phyloP scores from a whole-genome alignment of 495 filamentous ascomycete genomes.

The Hapsidospora chrysogenum region DNA sequence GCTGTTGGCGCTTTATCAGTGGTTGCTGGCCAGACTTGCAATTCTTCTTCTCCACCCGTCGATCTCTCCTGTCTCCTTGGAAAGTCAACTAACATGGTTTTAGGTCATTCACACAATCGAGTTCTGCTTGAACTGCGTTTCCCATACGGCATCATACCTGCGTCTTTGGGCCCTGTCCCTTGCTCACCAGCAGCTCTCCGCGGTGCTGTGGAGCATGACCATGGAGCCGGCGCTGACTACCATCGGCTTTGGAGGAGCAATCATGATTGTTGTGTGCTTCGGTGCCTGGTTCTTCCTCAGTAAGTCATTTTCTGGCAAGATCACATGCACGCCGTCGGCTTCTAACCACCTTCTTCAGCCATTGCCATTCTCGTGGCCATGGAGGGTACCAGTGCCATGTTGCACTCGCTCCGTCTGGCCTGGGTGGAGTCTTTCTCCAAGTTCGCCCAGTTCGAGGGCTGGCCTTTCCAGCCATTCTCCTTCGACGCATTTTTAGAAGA shows the following conservation, averaged over 20 bases:
- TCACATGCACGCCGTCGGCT: not conserved
- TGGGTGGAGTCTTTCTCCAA: slow-evolving; percentile 99
- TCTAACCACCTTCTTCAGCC: slow-evolving; percentile 8
- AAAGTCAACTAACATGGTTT: not conserved
- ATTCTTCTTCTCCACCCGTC: not conserved
- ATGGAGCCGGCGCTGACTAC: slow-evolving; percentile 54
- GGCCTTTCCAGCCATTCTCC: slow-evolving; percentile 83
- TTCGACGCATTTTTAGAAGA: slow-evolving; percentile 81
- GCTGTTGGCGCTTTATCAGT: too few species aligned
- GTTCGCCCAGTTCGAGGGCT: slow-evolving; percentile 91
- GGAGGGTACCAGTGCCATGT: slow-evolving; percentile 80
- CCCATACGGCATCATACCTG: slow-evolving; percentile 95
- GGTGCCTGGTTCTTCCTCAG: slow-evolving; percentile 74
- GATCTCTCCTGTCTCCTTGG: slow-evolving; percentile 6
- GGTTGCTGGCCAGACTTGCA: too few species aligned
- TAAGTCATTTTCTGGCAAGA: slow-evolving; percentile 1
- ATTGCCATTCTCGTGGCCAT: slow-evolving; percentile 39
- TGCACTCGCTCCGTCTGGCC: slow-evolving; percentile 87
- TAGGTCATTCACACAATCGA: slow-evolving; percentile 36
- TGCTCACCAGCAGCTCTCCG: slow-evolving; percentile 92
- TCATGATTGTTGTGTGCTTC: slow-evolving; percentile 68
- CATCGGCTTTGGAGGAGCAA: slow-evolving; percentile 48
- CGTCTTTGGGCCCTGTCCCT: slow-evolving; percentile 96
- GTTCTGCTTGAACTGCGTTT: slow-evolving; percentile 98
- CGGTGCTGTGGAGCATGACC: slow-evolving; percentile 95